These are phyloP conservation scores for Botrytis hyacinthi DNA, from an alignment of 2,329 filamentous ascomycete species.

Conservation along the genomic window DNA sequence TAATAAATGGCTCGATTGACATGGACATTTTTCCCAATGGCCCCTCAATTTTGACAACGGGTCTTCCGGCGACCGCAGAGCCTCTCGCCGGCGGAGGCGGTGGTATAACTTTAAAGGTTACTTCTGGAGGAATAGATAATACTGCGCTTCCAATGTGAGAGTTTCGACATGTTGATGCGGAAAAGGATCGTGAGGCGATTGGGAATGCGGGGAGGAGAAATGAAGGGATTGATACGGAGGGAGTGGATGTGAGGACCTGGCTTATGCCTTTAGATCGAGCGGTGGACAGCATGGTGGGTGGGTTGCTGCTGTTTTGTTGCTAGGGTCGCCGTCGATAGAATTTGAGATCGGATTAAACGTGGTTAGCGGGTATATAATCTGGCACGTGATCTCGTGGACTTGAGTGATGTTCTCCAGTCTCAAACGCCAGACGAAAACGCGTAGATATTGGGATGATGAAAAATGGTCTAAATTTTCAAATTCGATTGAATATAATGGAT, in stretches of 20 bases:
- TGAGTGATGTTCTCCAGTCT: not conserved
- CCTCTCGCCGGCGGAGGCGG: conserved; percentile 40
- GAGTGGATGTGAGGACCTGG: conserved; percentile 51
- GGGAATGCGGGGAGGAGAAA: conserved; percentile 75
- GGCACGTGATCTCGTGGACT: conserved; percentile 4
- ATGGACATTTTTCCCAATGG: conserved; percentile 77
- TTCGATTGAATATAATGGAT: not conserved
- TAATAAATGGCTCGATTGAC: conserved; percentile 75
- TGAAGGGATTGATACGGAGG: conserved; percentile 58
- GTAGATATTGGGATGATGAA: not conserved
- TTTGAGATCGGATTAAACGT: conserved; percentile 15
- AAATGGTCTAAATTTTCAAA: not conserved
- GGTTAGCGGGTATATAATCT: not conserved
- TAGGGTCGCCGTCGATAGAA: conserved; percentile 11
- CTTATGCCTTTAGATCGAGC: conserved; percentile 60
- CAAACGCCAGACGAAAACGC: not conserved
- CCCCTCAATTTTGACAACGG: conserved; percentile 73
- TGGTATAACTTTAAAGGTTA: conserved; percentile 71
- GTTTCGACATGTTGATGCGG: conserved; percentile 60
- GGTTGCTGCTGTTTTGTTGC: conserved; percentile 4
- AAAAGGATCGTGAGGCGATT: conserved; percentile 59
- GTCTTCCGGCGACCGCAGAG: conserved; percentile 50
- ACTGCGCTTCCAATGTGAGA: conserved; percentile 87
- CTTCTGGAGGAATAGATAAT: conserved; percentile 78
- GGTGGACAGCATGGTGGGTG: conserved; percentile 59